Evolutionary conservation across 805 yeast species (phyloP).

Genomic region (Nakazawaea laoshanensis): DNA sequence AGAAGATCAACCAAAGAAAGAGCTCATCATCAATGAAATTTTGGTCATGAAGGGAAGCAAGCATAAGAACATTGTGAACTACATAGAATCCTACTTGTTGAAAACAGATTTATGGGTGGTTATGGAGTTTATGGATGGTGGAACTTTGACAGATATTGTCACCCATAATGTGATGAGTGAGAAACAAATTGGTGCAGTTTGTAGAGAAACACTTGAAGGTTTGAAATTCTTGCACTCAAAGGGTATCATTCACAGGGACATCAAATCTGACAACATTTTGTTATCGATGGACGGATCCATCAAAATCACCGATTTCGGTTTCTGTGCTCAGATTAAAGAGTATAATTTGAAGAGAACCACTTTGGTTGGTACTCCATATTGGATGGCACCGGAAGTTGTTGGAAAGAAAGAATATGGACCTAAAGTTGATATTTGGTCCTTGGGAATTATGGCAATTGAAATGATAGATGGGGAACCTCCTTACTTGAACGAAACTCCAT

Average conservation of each 20-base stretch:
- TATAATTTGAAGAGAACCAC: slow-evolving; percentile 69
- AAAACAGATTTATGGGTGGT: slow-evolving; percentile 89
- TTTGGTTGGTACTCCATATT: slow-evolving; percentile 83
- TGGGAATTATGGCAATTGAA: slow-evolving; percentile 81
- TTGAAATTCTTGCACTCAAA: slow-evolving; percentile 80
- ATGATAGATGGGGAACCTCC: slow-evolving; percentile 88
- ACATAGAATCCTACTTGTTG: slow-evolving; percentile 74
- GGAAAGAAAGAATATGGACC: slow-evolving; percentile 74
- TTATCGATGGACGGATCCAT: slow-evolving; percentile 80
- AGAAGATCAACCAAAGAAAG: slow-evolving; percentile 92
- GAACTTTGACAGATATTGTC: slow-evolving; percentile 90
- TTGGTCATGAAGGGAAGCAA: slow-evolving; percentile 89
- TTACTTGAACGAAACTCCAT: slow-evolving; percentile 70
- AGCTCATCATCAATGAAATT: slow-evolving; percentile 88
- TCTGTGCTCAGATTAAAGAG: slow-evolving; percentile 74
- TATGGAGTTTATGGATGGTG: slow-evolving; percentile 99
- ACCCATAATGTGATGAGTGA: slow-evolving; percentile 85
- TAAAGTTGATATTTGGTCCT: slow-evolving; percentile 76
- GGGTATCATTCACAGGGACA: slow-evolving; percentile 93
- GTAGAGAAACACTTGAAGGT: slow-evolving; percentile 84
- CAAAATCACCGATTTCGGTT: slow-evolving; percentile 78
- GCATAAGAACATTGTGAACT: slow-evolving; percentile 91
- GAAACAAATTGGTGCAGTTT: slow-evolving; percentile 91
- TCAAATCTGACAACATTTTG: slow-evolving; percentile 88
- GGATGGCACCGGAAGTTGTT: slow-evolving; percentile 90